phyloP scores from a whole-genome alignment of 345 rosid genomes.

The Noccaea bulbosa region DNA sequence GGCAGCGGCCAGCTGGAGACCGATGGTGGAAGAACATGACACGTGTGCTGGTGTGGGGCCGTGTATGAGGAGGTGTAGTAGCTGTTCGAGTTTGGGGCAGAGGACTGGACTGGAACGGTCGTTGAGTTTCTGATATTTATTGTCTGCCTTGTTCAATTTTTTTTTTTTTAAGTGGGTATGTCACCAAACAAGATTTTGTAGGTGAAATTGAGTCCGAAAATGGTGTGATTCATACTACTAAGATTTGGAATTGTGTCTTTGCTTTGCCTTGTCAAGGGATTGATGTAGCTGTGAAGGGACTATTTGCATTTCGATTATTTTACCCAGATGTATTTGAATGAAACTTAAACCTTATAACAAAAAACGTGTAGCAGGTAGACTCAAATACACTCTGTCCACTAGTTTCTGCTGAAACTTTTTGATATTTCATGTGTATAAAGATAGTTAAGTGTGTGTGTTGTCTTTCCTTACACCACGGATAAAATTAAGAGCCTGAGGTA shows the following conservation, averaged over 20 bases:
- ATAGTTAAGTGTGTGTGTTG: slow-evolving; percentile 21
- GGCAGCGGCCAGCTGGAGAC: slow-evolving; percentile 16
- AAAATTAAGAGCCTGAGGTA: slow-evolving; percentile 31
- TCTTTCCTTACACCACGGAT: slow-evolving; percentile 31
- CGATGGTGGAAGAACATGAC: slow-evolving; percentile 18
- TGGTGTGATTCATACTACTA: no score
- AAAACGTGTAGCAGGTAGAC: no score
- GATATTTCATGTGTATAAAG: slow-evolving; percentile 36
- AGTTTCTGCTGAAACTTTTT: slow-evolving; percentile 31
- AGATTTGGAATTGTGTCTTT: no score
- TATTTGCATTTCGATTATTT: no score
- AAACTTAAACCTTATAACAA: no score
- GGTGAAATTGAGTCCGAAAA: no score
- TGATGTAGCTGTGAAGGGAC: no score
- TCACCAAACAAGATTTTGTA: no score
- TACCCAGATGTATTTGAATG: no score
- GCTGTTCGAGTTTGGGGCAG: slow-evolving; percentile 33
- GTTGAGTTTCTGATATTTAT: slow-evolving; percentile 23
- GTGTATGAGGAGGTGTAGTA: slow-evolving; percentile 31
- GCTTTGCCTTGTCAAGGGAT: no score
- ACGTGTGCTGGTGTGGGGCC: slow-evolving; percentile 26
- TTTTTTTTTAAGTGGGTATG: no score
- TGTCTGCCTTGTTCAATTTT: no score
- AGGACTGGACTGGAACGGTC: slow-evolving; percentile 26
- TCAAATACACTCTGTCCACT: not conserved